These are phyloP conservation scores for Acarospora socialis DNA, from an alignment of 2,329 filamentous ascomycete genomes.

Conservation along the genomic window DNA sequence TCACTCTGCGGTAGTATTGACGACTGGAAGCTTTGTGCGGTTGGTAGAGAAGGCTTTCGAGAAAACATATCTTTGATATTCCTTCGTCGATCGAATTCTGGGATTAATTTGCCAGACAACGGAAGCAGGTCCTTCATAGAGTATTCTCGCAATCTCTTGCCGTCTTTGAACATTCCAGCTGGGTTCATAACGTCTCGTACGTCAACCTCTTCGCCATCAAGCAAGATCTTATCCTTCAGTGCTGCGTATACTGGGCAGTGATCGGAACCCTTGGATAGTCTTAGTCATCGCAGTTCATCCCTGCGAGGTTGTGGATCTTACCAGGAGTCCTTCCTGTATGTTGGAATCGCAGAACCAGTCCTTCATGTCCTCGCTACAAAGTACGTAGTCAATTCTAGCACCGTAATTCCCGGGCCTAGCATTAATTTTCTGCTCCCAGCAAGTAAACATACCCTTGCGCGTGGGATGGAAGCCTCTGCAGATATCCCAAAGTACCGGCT, in stretches of 20 bases:
- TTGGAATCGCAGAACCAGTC: slow-evolving; percentile 67
- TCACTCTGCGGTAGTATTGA: slow-evolving; percentile 10
- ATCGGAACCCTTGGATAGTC: slow-evolving; percentile 55
- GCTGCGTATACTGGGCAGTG: slow-evolving; percentile 85
- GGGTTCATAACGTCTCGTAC: slow-evolving; percentile 68
- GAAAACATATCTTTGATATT: slow-evolving; percentile 91
- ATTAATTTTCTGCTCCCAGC: slow-evolving; percentile 91
- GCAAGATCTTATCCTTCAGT: slow-evolving; percentile 47
- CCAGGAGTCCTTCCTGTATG: slow-evolving; percentile 82
- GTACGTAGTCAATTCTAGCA: slow-evolving; percentile 81
- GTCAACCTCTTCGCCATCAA: slow-evolving; percentile 36
- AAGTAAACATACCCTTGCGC: slow-evolving; percentile 88
- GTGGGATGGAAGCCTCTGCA: slow-evolving; percentile 66
- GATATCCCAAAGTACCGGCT: slow-evolving; percentile 66
- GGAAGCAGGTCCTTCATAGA: slow-evolving; percentile 51
- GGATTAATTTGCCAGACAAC: slow-evolving; percentile 67
- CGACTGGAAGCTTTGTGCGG: slow-evolving; percentile 3
- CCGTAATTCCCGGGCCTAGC: slow-evolving; percentile 92
- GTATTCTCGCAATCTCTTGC: slow-evolving; percentile 53
- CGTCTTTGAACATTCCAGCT: slow-evolving; percentile 52
- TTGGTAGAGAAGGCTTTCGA: slow-evolving; percentile 33
- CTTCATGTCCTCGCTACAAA: slow-evolving; percentile 67
- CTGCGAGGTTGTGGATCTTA: slow-evolving; percentile 16
- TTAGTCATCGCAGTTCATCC: slow-evolving; percentile 16
- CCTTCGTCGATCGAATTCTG: slow-evolving; percentile 71